These are phyloP conservation scores for Fusarium caatingaense DNA, from an alignment of 2,329 filamentous ascomycete genomes.

Conservation along the genomic window DNA sequence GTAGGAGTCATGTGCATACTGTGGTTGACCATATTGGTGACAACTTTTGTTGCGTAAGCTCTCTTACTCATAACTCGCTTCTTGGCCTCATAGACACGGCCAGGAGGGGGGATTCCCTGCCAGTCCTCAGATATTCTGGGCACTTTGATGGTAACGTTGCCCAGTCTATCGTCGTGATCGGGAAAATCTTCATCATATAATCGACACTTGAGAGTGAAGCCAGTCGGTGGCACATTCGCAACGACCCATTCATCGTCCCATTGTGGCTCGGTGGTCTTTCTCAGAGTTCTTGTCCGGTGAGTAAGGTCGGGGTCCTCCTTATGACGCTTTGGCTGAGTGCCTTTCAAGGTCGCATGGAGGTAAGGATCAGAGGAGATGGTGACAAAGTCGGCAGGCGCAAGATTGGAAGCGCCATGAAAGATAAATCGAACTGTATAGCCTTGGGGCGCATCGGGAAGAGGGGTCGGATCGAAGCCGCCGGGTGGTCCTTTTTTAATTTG, in stretches of 20 bases:
- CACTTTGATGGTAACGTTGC: conserved; percentile 81
- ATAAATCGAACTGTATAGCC: conserved; percentile 89
- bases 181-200: conserved; percentile 91
- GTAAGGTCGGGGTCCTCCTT: conserved; percentile 84
- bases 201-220: conserved; percentile 86
- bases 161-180: conserved; percentile 87
- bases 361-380: conserved; percentile 86
- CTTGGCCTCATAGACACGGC: conserved; percentile 75
- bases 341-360: conserved; percentile 79
- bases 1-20: conserved; percentile 75
- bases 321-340: conserved; percentile 77
- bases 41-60: conserved; percentile 79
- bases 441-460: conserved; percentile 77
- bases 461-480: conserved; percentile 84
- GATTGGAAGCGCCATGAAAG: conserved; percentile 82
- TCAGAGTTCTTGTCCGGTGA: conserved; percentile 80
- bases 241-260: conserved; percentile 93
- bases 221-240: conserved; percentile 82
- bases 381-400: conserved; percentile 84
- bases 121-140: conserved; percentile 71
- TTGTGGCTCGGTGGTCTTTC: conserved; percentile 75
- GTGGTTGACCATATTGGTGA: conserved; percentile 71
- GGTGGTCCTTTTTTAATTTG: conserved; percentile 61
- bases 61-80: conserved; percentile 89
- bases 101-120: conserved; percentile 71